phyloP scores from a whole-genome alignment of 2,329 filamentous ascomycete species.

The Monilinia aucupariae region DNA sequence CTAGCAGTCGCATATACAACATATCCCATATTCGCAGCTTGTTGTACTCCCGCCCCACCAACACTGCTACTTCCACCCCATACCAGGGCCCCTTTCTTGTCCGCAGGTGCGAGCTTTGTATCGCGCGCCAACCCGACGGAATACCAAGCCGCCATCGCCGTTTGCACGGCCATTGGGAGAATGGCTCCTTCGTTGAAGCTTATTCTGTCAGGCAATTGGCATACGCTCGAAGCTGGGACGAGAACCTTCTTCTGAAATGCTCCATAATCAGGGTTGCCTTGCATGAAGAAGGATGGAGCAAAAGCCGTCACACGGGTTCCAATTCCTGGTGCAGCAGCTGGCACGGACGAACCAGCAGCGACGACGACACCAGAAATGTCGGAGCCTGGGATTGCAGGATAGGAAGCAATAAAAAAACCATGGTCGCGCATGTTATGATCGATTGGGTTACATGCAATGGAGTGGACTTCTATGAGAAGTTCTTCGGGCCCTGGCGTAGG shows the following conservation, averaged over 20 bases:
- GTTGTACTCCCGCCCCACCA: conserved; percentile 38
- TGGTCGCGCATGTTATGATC: conserved; percentile 35
- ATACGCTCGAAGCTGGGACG: conserved; percentile 22
- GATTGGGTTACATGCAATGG: conserved; percentile 40
- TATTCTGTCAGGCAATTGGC: conserved; percentile 31
- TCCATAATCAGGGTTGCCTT: conserved; percentile 21
- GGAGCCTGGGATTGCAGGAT: conserved; percentile 25
- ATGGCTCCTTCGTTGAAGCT: conserved; percentile 35
- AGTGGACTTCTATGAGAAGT: conserved; percentile 39
- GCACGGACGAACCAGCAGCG: conserved; percentile 18
- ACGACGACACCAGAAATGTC: conserved; percentile 23
- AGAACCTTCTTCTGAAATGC: conserved; percentile 35
- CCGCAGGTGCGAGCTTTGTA: conserved; percentile 3
- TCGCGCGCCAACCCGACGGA: conserved; percentile 20
- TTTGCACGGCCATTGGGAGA: conserved; percentile 35
- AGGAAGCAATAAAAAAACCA: conserved; percentile 30
- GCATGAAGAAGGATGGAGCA: conserved; percentile 19
- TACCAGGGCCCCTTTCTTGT: conserved; percentile 28
- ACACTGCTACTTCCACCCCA: conserved; percentile 25
- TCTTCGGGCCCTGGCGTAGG: conserved; percentile 38
- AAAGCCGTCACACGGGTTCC: conserved; percentile 35
- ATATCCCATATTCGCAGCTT: conserved; percentile 39
- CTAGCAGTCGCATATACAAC: conserved; percentile 38
- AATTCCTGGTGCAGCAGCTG: conserved; percentile 11
- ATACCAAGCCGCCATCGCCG: conserved; percentile 35